Percentiles rank a stretch among this genome's conserved stretches.
These are phyloP conservation scores for Neurospora terricola DNA, from an alignment of 495 filamentous ascomycete species.

Conservation along the genomic window DNA sequence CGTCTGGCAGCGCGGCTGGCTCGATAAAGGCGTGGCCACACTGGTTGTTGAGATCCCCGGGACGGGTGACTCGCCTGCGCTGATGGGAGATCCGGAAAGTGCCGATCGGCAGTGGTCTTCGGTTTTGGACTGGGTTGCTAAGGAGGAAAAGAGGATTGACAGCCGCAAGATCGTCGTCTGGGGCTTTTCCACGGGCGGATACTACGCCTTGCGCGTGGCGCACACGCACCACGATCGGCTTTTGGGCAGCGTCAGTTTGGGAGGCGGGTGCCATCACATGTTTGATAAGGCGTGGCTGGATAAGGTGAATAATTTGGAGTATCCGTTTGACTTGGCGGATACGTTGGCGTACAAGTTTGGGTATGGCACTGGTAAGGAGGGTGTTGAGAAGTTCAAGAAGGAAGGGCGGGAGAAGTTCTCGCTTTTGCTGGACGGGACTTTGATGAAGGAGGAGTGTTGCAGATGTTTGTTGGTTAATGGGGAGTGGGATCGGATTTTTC, in stretches of 20 bases:
- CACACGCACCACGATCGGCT: conserved; percentile 53
- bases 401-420: conserved; percentile 55
- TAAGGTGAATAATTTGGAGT: conserved; percentile 54
- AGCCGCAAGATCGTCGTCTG: conserved; percentile 46
- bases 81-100: conserved; percentile 27
- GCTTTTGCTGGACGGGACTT: conserved; percentile 50
- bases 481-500: conserved; percentile 56
- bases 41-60: conserved; percentile 63
- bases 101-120: conserved; percentile 49
- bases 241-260: conserved; percentile 49
- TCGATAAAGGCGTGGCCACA: conserved; percentile 42
- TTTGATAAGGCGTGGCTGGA: conserved; percentile 54
- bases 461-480: conserved; percentile 58
- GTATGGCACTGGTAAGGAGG: conserved; percentile 34
- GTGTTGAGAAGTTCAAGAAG: conserved; percentile 40
- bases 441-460: conserved; percentile 43
- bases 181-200: conserved; percentile 63
- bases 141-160: conserved; percentile 39
- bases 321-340: conserved; percentile 56
- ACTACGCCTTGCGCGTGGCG: conserved; percentile 58
- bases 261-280: conserved; percentile 58
- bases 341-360: conserved; percentile 59
- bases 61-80: conserved; percentile 62
- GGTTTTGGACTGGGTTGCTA: conserved; percentile 52
- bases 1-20: conserved; percentile 50